Percentiles rank a stretch among this genome's conserved stretches.
These are phyloP conservation scores for Lodderomyces margitis DNA, from an alignment of 1,139 yeast species.

Conservation along the genomic window DNA sequence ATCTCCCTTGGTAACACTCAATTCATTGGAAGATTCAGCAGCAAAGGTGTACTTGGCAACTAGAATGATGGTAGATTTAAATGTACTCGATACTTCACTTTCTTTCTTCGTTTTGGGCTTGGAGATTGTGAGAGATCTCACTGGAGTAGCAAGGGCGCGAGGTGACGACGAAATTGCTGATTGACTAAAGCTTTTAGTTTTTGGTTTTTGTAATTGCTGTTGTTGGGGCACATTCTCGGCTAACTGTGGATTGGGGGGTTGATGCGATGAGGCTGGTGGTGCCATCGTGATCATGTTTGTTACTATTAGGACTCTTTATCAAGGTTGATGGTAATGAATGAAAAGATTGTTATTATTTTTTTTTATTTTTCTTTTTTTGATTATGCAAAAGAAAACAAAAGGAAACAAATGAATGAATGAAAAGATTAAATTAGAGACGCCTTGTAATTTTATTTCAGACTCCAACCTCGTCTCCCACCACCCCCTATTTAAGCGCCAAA, in stretches of 20 bases:
- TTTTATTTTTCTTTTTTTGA: too few relatives aligned
- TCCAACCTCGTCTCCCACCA: too few relatives aligned
- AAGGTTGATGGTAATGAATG: too few relatives aligned
- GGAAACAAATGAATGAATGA: too few relatives aligned
- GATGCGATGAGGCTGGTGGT: background rate
- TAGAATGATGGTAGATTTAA: slow-evolving; percentile 34
- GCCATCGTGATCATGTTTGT: background rate
- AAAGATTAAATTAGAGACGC: too few relatives aligned
- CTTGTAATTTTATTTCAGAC: too few relatives aligned
- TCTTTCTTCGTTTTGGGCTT: slow-evolving; percentile 10
- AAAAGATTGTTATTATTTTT: background rate
- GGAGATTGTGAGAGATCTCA: slow-evolving; percentile 14
- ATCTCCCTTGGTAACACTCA: slow-evolving; percentile 39
- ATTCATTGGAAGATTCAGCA: slow-evolving; percentile 35
- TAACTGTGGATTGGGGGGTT: background rate
- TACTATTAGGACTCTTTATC: background rate
- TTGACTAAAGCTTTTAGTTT: background rate
- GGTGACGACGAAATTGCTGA: background rate
- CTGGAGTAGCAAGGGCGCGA: slow-evolving; percentile 1
- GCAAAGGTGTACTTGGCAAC: slow-evolving; percentile 37
- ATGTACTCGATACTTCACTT: slow-evolving; percentile 4
- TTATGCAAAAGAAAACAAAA: background rate
- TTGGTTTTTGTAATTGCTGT: background rate
- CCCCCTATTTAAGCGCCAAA: too few relatives aligned
- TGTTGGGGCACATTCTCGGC: background rate